Base-by-base conservation (phyloP, 208 protist species). In the Naegleria lovaniensis region DNA sequence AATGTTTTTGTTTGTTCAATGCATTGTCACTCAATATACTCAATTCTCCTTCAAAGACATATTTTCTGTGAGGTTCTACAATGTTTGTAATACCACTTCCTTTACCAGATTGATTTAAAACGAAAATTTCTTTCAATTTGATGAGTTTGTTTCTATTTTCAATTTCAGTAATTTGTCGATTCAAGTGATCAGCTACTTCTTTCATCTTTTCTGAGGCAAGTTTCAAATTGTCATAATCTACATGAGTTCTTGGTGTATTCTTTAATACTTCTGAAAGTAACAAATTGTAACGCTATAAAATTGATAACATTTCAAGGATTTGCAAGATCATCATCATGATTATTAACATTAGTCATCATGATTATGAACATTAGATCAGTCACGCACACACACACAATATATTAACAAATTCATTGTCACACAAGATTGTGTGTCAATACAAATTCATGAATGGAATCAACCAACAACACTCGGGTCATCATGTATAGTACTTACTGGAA, bases 401-500 rank as follows among this genome's bases (percentile, higher is more conserved):
- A n/a, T n/a, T n/a, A n/a, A n/a, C n/a, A n/a, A n/a, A n/a, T n/a
- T n/a, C n/a, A n/a, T n/a, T n/a, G n/a, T n/a, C n/a, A n/a, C n/a
- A n/a, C n/a, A n/a, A n/a, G n/a, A n/a, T n/a, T n/a, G n/a, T n/a
- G n/a, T n/a, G n/a, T n/a, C n/a, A n/a, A n/a, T n/a, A n/a, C n/a
- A n/a, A n/a, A n/a, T n/a, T n/a, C n/a, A n/a, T n/a, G n/a, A n/a
- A n/a, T n/a, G n/a, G n/a, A n/a, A n/a, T n/a, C n/a, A n/a, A n/a
- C n/a, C n/a, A n/a, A n/a, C n/a, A n/a, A n/a, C n/a, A n/a, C n/a
- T n/a, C n/a, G n/a, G n/a, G n/a, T n/a, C n/a, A n/a, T n/a, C n/a
- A n/a, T n/a, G n/a, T n/a, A n/a, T n/a, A 75, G 25, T 75, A 79
- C 67, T 36, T 79, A 79, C 67, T 79, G 67, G 67, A 79, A 89